Percentiles rank a stretch among this genome's conserved stretches.
Conservation (phyloP, 257 asterid genomes). For the Nicotiana obtusifolia region DNA sequence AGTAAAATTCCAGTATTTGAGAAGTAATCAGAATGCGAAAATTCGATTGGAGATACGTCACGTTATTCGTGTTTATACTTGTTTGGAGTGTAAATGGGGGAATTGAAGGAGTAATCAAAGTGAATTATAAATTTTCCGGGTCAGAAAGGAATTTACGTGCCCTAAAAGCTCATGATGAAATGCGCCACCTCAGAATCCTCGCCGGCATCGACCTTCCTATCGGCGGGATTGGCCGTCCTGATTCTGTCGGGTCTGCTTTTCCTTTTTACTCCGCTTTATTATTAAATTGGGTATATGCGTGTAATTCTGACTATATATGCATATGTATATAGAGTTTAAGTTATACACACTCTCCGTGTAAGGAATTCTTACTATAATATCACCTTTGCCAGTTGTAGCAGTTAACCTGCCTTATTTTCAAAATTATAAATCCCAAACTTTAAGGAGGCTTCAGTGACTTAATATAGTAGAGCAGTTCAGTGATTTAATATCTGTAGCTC, state of each 20-base stretch:
- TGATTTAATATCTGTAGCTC: not conserved
- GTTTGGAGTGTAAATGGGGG: too few relatives aligned
- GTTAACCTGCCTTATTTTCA: too few relatives aligned
- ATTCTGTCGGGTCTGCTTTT: slow-evolving; percentile 64
- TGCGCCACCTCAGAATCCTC: slow-evolving; percentile 67
- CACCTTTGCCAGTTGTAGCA: too few relatives aligned
- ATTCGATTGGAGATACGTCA: not conserved
- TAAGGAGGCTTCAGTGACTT: too few relatives aligned
- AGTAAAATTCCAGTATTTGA: not conserved
- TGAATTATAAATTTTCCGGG: slow-evolving; percentile 20
- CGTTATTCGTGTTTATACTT: not conserved
- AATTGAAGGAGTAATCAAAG: too few relatives aligned
- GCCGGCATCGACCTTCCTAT: slow-evolving; percentile 98
- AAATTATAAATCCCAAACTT: too few relatives aligned
- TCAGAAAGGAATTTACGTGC: slow-evolving; percentile 59
- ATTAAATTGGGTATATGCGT: not conserved
- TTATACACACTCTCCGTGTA: too few relatives aligned
- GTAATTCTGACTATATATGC: not conserved
- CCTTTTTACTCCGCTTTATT: not conserved
- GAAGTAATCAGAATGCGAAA: not conserved
- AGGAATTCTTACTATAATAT: not conserved
- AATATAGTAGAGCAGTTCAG: not conserved
- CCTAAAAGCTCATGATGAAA: slow-evolving; percentile 78
- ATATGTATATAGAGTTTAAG: not conserved
- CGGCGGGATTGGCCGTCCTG: slow-evolving; percentile 93